Evolutionary conservation across 2,329 filamentous ascomycete species (phyloP).

Genomic region (Chaetomium sp.): DNA sequence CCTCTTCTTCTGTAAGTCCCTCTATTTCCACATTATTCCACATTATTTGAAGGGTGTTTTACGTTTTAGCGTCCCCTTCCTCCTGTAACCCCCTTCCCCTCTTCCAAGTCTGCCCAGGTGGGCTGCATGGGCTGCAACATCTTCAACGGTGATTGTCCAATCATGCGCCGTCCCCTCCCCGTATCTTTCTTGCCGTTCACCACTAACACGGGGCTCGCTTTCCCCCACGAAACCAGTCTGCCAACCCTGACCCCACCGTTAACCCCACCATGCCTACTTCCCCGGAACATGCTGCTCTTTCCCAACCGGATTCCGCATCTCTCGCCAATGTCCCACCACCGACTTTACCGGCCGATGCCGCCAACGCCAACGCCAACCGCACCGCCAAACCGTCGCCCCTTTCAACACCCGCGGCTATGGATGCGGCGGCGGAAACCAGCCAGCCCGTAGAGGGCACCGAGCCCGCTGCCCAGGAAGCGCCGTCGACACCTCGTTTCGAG

Average conservation of each 20-base stretch:
- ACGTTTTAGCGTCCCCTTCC: too few relatives aligned
- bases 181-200: slow-evolving; percentile 22
- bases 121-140: slow-evolving; percentile 1
- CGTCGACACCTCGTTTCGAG: slow-evolving; percentile 32
- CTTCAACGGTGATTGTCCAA: slow-evolving; percentile 35
- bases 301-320: slow-evolving; percentile 48
- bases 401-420: slow-evolving; percentile 63
- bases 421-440: slow-evolving; percentile 39
- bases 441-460: slow-evolving; percentile 24
- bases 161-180: slow-evolving; percentile 28
- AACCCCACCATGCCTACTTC: slow-evolving; percentile 46
- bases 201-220: slow-evolving; percentile 42
- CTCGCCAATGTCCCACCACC: slow-evolving; percentile 54
- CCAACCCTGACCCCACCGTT: slow-evolving; percentile 51
- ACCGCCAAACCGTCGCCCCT: slow-evolving; percentile 63
- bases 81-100: slow-evolving; percentile 12
- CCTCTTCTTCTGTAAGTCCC: slow-evolving; percentile 55
- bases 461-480: slow-evolving; percentile 24
- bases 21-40: background rate
- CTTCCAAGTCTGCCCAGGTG: background rate
- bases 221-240: slow-evolving; percentile 39
- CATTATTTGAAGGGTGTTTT: too few relatives aligned
- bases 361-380: slow-evolving; percentile 50
- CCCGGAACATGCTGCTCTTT: slow-evolving; percentile 39
- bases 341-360: slow-evolving; percentile 58